A percentile compares a stretch with the other conserved stretches of the same genome.
These are phyloP conservation scores for Lasiodiplodia hormozganensis DNA, from an alignment of 2,329 filamentous ascomycete genomes.

Conservation along the genomic window DNA sequence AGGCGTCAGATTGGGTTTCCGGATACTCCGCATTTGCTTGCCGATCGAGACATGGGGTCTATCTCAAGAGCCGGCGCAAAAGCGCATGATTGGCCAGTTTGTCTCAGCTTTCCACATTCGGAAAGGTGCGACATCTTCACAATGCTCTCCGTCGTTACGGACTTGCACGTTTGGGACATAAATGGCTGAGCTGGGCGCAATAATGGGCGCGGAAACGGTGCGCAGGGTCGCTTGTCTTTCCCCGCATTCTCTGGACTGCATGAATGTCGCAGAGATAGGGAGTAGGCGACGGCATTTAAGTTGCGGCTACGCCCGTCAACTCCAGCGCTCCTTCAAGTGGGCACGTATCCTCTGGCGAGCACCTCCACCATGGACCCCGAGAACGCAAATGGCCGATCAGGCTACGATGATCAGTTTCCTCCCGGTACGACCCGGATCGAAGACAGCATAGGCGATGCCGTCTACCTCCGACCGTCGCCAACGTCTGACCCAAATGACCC, in stretches of 20 bases:
- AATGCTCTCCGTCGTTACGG: background rate
- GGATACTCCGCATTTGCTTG: slow-evolving; percentile 8
- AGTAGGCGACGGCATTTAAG: slow-evolving; percentile 3
- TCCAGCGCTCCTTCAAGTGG: too few species aligned
- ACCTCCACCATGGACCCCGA: slow-evolving; percentile 14
- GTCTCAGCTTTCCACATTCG: background rate
- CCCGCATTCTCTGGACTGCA: background rate
- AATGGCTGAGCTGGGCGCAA: background rate
- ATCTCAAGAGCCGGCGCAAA: slow-evolving; percentile 8
- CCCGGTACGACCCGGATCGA: slow-evolving; percentile 14
- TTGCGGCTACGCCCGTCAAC: background rate
- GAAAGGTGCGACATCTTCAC: background rate
- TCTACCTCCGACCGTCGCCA: slow-evolving; percentile 13
- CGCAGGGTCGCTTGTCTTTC: background rate
- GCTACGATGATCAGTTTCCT: slow-evolving; percentile 8
- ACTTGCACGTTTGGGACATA: background rate
- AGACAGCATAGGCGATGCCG: slow-evolving; percentile 3
- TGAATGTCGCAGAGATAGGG: slow-evolving; percentile 1
- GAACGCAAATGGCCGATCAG: background rate
- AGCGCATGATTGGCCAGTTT: slow-evolving; percentile 3
- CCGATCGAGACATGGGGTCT: background rate
- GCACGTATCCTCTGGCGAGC: background rate
- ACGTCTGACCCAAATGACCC: slow-evolving; percentile 47
- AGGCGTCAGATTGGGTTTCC: background rate
- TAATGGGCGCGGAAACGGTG: slow-evolving; percentile 1